Percentiles rank a stretch among this genome's conserved stretches.
Evolutionary conservation across 352 stramenopile species (phyloP).

Genomic region (Pythium biforme): DNA sequence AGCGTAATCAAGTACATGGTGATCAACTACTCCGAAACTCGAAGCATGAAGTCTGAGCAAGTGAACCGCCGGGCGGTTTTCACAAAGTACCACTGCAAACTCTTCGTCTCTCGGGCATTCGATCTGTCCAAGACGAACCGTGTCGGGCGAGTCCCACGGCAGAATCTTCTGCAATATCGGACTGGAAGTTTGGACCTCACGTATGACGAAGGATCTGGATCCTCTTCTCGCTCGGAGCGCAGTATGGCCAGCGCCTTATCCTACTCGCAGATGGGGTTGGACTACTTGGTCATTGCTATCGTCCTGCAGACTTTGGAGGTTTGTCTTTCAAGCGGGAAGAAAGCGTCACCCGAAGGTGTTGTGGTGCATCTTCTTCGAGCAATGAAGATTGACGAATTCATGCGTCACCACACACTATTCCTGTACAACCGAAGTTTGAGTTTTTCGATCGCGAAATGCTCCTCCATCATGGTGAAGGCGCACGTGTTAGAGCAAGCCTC

Average conservation of each 20-base stretch:
- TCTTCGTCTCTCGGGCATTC: slow-evolving; percentile 82
- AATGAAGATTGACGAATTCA: slow-evolving; percentile 87
- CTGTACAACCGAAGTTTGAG: slow-evolving; percentile 84
- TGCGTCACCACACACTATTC: slow-evolving; percentile 82
- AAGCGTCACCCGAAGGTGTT: slow-evolving; percentile 78
- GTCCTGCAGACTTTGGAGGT: slow-evolving; percentile 83
- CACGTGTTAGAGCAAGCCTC: slow-evolving; percentile 85
- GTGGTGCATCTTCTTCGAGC: slow-evolving; percentile 68
- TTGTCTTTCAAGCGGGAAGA: slow-evolving; percentile 84
- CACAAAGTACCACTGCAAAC: slow-evolving; percentile 77
- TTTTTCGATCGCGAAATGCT: slow-evolving; percentile 85
- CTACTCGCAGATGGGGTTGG: slow-evolving; percentile 76
- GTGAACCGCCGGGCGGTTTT: slow-evolving; percentile 83
- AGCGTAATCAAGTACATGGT: slow-evolving; percentile 89
- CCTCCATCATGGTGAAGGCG: slow-evolving; percentile 85
- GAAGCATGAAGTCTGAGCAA: slow-evolving; percentile 82
- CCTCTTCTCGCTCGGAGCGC: slow-evolving; percentile 54
- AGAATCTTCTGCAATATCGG: slow-evolving; percentile 27
- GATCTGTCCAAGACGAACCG: slow-evolving; percentile 78
- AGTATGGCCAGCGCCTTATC: slow-evolving; percentile 79
- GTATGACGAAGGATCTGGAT: slow-evolving; percentile 19
- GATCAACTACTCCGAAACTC: slow-evolving; percentile 87
- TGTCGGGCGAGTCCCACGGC: slow-evolving; percentile 40
- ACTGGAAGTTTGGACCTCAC: slow-evolving; percentile 26
- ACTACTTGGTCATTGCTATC: slow-evolving; percentile 78